These are phyloP conservation scores for Helminthosporium solani DNA, from an alignment of 2,329 filamentous ascomycete genomes.

Conservation along the genomic window DNA sequence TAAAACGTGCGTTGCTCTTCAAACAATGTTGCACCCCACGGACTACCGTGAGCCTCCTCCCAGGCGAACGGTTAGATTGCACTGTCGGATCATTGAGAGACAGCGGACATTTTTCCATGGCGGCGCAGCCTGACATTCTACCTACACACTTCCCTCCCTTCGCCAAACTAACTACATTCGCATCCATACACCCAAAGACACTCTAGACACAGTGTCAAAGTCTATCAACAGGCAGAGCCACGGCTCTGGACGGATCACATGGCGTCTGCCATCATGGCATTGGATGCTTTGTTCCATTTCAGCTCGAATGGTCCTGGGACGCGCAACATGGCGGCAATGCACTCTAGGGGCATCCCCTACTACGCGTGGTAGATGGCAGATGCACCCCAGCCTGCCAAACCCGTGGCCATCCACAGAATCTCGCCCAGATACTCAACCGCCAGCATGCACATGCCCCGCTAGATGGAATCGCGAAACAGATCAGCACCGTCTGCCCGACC, in stretches of 20 bases:
- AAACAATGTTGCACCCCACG: slow-evolving; percentile 1
- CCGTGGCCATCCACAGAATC: slow-evolving; percentile 2
- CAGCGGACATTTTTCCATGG: neutral
- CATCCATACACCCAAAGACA: neutral
- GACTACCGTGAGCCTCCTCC: neutral
- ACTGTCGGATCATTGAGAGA: neutral
- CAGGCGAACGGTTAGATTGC: neutral
- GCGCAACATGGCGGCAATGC: slow-evolving; percentile 3
- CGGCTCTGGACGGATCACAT: slow-evolving; percentile 6
- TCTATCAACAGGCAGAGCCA: slow-evolving; percentile 1
- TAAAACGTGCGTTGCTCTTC: slow-evolving; percentile 1
- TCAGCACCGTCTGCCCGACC: neutral
- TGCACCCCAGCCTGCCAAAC: neutral
- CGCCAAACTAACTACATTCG: neutral
- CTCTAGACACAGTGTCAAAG: no score
- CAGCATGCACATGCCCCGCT: neutral
- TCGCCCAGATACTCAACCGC: neutral
- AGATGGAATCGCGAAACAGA: no score
- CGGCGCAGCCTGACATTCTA: neutral
- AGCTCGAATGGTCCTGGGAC: slow-evolving; percentile 4
- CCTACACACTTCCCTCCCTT: neutral
- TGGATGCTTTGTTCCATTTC: slow-evolving; percentile 6
- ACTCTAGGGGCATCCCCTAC: neutral
- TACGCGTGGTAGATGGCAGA: no score
- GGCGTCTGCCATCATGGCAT: neutral